Base-by-base conservation (phyloP, 2,329 filamentous ascomycete species). In the Zopfia rhizophila region DNA sequence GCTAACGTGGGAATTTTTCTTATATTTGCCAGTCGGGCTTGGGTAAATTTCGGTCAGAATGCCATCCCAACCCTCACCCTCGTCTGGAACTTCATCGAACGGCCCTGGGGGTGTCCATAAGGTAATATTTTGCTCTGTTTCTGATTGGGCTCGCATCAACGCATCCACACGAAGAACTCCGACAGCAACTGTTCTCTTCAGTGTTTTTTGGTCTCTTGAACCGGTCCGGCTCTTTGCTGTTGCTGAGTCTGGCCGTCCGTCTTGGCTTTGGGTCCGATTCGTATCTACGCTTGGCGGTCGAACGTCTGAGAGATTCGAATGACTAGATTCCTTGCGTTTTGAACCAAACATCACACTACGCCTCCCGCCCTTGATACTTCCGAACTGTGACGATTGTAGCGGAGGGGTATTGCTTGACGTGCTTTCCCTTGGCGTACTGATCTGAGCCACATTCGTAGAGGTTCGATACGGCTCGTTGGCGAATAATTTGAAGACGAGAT, bases 401-500 rank as follows among this genome's bases (percentile, higher is more conserved):
- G 54, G 53, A 3, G 62, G 38, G 3, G 55, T 31, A 49, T 63
- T 39, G 42, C 51, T 57, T 6, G 63, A 51, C 2, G 51, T 55
- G 44, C 52, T 60, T 23, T 72, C 69, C 25, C 64, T 61, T 6
- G 61, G 52, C 11, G 45, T 19, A 14, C 44, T 38, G 3, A 55
- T 13, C 60, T 71, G 58, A 58, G 67, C 43, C 58, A 72, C 40
- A 8, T 51, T 38, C 1, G 45, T 29, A 3, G 36, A 14, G 28
- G 41, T 41, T 14, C 56, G 72, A 47, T 54, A 70, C 57, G 74
- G 72, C 62, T 84, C 82, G 36, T 79, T 78, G 3, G 85, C 82
- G 36, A 91, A 81, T 6, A 97, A 83, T 60, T 89, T 91, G 54
- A 94, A 88, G 3, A 97, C 86, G 1, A 99, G 79, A 66, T 89